These are phyloP conservation scores for Prunus mongolica DNA, from an alignment of 306 rosid species.

Conservation along the genomic window DNA sequence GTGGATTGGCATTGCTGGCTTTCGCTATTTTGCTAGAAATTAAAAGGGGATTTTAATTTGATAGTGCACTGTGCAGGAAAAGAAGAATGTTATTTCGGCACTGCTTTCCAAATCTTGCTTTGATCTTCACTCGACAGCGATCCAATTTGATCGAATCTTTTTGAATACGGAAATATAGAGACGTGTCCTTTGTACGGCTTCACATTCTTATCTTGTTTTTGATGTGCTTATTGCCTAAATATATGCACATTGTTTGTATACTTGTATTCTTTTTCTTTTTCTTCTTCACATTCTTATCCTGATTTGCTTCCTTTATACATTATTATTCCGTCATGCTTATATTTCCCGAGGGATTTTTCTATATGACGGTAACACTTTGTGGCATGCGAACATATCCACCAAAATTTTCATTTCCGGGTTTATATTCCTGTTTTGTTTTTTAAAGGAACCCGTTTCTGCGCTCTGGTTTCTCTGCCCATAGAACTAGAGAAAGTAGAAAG, in stretches of 20 bases:
- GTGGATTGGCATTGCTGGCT: slow-evolving; percentile 16
- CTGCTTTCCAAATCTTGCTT: not conserved
- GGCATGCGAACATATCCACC: not conserved
- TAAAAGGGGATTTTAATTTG: not conserved
- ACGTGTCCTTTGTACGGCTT: slow-evolving; percentile 64
- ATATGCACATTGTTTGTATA: too few relatives aligned
- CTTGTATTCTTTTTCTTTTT: not conserved
- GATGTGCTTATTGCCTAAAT: too few relatives aligned
- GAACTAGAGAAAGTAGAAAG: too few relatives aligned
- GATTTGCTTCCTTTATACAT: not conserved
- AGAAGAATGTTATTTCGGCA: slow-evolving; percentile 37
- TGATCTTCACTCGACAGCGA: slow-evolving; percentile 40
- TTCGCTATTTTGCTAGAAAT: not conserved
- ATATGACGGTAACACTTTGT: not conserved
- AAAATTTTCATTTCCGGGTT: not conserved
- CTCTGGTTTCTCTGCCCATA: not conserved
- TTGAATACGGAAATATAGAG: slow-evolving; percentile 29
- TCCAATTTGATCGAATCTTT: not conserved
- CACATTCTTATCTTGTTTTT: not conserved
- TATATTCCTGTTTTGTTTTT: too few relatives aligned
- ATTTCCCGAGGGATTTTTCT: not conserved
- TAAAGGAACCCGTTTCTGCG: too few relatives aligned
- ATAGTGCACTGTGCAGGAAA: slow-evolving; percentile 17
- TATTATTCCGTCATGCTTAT: not conserved
- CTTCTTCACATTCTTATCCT: not conserved